phyloP scores from a whole-genome alignment of 805 yeast species.

The Metschnikowia orientalis region DNA sequence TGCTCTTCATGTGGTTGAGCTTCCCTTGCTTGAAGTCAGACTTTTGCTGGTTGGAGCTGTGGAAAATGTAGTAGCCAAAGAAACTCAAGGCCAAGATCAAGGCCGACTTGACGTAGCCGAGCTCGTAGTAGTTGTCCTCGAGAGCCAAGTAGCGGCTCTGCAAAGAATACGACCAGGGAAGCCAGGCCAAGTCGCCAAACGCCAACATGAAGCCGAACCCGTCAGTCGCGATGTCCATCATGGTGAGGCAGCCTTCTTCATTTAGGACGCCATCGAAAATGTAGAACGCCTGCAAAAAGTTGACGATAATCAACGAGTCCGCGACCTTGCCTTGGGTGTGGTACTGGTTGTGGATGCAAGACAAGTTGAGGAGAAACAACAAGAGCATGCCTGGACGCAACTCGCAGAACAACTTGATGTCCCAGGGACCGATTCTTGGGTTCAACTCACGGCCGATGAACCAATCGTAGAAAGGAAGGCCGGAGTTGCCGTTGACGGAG shows the following conservation, averaged over 20 bases:
- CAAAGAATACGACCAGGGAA: constrained; percentile 86
- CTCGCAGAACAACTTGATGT: constrained; percentile 88
- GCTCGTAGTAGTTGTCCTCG: constrained; percentile 44
- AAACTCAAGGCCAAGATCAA: constrained; percentile 47
- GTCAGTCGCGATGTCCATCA: constrained; percentile 96
- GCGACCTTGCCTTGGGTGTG: constrained; percentile 51
- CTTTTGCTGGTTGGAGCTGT: constrained; percentile 80
- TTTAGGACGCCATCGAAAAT: constrained; percentile 88
- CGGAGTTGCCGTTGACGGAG: constrained; percentile 84
- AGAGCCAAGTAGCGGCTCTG: constrained; percentile 80
- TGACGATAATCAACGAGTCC: constrained; percentile 70
- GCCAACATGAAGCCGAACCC: constrained; percentile 96
- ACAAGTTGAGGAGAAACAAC: constrained; percentile 74
- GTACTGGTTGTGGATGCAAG: constrained; percentile 82
- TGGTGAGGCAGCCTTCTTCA: constrained; percentile 83
- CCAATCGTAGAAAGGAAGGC: constrained; percentile 79
- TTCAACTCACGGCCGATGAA: constrained; percentile 95
- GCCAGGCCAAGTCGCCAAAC: constrained; percentile 89
- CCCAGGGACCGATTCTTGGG: constrained; percentile 82
- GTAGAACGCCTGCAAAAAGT: constrained; percentile 70
- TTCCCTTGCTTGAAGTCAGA: constrained; percentile 77
- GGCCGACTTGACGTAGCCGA: constrained; percentile 41
- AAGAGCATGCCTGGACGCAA: constrained; percentile 89
- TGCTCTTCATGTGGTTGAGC: constrained; percentile 57
- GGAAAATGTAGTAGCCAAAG: constrained; percentile 77